Conservation (phyloP, 306 rosid species). For the Vicia faba region DNA sequence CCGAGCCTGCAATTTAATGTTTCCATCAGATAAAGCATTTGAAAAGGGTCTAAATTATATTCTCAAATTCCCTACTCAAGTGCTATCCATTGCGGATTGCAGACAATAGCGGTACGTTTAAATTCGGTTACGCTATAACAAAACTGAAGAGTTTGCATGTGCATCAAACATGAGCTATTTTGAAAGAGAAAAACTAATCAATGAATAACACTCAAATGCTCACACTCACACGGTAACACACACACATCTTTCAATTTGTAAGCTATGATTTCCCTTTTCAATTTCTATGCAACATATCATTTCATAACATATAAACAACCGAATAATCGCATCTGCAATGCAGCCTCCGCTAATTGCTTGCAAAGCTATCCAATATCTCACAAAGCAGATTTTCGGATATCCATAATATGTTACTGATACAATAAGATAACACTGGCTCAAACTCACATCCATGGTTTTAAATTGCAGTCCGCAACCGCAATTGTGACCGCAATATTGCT, state of each 20-base stretch:
- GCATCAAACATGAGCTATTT: too few species aligned
- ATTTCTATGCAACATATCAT: not conserved
- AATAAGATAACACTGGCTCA: not conserved
- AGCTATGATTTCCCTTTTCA: not conserved
- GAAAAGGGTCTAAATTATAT: not conserved
- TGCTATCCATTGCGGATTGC: not conserved
- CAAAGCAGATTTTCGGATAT: not conserved
- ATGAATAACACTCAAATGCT: not conserved
- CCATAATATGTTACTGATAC: not conserved
- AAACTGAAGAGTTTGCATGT: too few species aligned
- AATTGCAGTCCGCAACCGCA: too few species aligned
- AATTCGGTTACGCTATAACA: not conserved
- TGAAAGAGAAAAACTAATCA: too few species aligned
- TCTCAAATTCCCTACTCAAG: slow-evolving; percentile 2
- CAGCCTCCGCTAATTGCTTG: not conserved
- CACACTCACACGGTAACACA: not conserved
- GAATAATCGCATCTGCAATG: not conserved
- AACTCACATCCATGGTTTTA: not conserved
- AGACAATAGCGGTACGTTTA: not conserved
- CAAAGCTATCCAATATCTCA: not conserved
- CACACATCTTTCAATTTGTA: not conserved
- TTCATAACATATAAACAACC: too few species aligned
- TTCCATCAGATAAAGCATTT: slow-evolving; percentile 37
- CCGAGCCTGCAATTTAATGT: slow-evolving; percentile 63
- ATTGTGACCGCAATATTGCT: too few species aligned